Evolutionary conservation across 1,284 basidiomycete species (phyloP).

Genomic region (Sporisorium scitamineum): DNA sequence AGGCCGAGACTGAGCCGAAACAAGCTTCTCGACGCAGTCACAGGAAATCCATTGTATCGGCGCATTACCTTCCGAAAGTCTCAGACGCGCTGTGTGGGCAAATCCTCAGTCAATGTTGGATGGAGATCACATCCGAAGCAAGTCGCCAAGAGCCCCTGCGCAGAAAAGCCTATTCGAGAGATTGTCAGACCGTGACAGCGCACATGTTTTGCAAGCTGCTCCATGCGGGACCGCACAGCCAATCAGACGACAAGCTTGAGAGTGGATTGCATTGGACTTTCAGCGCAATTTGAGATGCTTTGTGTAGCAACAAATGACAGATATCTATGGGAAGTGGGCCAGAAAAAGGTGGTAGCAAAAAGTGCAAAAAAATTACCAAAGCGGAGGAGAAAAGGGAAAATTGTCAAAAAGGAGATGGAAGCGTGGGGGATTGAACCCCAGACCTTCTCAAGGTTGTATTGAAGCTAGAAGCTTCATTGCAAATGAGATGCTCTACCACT

Average conservation of each 20-base stretch:
- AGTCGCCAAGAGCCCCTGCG: background rate
- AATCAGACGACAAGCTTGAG: background rate
- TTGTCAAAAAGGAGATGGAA: constrained; percentile 30
- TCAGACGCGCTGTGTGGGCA: background rate
- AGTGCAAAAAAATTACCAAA: background rate
- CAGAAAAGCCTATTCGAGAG: background rate
- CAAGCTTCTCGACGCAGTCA: too few relatives aligned
- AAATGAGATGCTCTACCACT: constrained; percentile 54
- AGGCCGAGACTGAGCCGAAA: background rate
- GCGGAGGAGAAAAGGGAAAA: constrained; percentile 11
- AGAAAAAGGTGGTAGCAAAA: constrained; percentile 14
- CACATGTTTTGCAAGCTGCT: background rate
- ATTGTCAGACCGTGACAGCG: background rate
- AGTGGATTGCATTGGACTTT: too few relatives aligned
- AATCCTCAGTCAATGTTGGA: background rate
- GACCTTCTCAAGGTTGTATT: constrained; percentile 37
- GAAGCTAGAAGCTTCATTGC: constrained; percentile 12
- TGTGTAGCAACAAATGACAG: too few relatives aligned
- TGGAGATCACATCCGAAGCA: background rate
- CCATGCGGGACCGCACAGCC: background rate
- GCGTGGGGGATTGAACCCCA: constrained; percentile 50
- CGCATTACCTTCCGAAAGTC: too few relatives aligned
- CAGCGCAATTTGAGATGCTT: too few relatives aligned
- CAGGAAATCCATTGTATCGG: too few relatives aligned
- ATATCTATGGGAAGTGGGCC: background rate